Evolutionary conservation across 257 asterid genomes (phyloP).

Genomic region (Rubia yunnanensis): DNA sequence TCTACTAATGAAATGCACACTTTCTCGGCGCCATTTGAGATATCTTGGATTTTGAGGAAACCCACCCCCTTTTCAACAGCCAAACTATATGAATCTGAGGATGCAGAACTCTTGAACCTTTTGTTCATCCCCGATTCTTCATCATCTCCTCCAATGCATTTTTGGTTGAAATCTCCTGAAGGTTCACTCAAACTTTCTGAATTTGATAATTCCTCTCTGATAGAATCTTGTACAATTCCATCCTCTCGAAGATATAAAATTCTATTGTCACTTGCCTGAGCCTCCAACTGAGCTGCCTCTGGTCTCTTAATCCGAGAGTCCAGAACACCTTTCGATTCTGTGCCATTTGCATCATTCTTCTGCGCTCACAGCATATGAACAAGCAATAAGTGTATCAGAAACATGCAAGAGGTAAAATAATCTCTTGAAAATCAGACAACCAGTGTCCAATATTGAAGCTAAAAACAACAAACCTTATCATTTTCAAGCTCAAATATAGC

Average conservation of each 20-base stretch:
- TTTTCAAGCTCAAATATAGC: slow-evolving; percentile 39
- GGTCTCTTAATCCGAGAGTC: slow-evolving; percentile 32
- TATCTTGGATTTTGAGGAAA: slow-evolving; percentile 23
- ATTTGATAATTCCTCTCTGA: slow-evolving; percentile 9
- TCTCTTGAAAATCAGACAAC: neutral
- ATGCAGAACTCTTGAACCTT: slow-evolving; percentile 13
- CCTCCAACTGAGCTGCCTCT: slow-evolving; percentile 18
- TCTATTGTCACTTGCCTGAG: slow-evolving; percentile 12
- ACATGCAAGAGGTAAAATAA: neutral
- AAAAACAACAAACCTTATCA: neutral
- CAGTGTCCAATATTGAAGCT: too few species aligned
- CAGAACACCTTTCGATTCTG: neutral
- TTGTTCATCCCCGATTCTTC: slow-evolving; percentile 12
- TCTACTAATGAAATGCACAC: slow-evolving; percentile 46
- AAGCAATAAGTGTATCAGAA: slow-evolving; percentile 1
- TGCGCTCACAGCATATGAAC: slow-evolving; percentile 9
- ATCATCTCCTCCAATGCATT: neutral
- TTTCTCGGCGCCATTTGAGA: slow-evolving; percentile 50
- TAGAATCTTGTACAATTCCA: slow-evolving; percentile 14
- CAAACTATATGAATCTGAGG: slow-evolving; percentile 12
- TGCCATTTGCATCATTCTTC: slow-evolving; percentile 16
- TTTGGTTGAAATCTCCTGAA: slow-evolving; percentile 1
- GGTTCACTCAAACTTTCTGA: slow-evolving; percentile 9
- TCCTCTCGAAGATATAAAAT: neutral
- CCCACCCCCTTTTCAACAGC: slow-evolving; percentile 12